Evolutionary conservation across 495 filamentous ascomycete genomes (phyloP).

Genomic region (Tuber indicum): DNA sequence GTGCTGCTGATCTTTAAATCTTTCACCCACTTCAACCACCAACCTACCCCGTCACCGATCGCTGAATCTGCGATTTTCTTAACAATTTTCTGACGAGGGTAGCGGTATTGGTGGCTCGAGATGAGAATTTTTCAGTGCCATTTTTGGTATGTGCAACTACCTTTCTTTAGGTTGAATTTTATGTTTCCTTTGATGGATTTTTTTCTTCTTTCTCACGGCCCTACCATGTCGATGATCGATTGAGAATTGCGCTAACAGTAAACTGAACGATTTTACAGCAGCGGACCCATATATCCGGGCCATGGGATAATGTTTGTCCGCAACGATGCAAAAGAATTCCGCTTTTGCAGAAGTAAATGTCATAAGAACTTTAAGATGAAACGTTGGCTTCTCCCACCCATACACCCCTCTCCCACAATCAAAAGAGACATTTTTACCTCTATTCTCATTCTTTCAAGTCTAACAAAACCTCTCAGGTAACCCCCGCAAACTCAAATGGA

Average conservation of each 20-base stretch:
- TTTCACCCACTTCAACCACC: background rate
- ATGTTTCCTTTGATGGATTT: background rate
- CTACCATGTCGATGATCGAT: background rate
- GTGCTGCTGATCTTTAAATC: background rate
- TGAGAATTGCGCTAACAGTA: conserved; percentile 12
- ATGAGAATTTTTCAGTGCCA: conserved; percentile 42
- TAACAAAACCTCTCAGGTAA: conserved; percentile 42
- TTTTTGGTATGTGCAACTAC: conserved; percentile 21
- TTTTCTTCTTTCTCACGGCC: background rate
- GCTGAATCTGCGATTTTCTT: background rate
- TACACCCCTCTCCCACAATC: background rate
- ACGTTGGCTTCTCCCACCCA: conserved; percentile 50
- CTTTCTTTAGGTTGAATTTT: background rate
- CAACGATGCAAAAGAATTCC: conserved; percentile 69
- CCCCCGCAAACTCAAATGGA: conserved; percentile 75
- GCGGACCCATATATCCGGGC: conserved; percentile 67
- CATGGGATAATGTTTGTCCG: conserved; percentile 76
- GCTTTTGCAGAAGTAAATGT: conserved; percentile 80
- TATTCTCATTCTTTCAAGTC: background rate
- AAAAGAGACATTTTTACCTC: background rate
- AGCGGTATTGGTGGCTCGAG: conserved; percentile 2
- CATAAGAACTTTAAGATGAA: conserved; percentile 99
- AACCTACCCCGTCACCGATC: background rate
- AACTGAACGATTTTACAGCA: conserved; percentile 10
- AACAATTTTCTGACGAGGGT: background rate